A percentile compares a stretch with the other conserved stretches of the same genome.
These are phyloP conservation scores for Triadica sebifera DNA, from an alignment of 345 rosid species.

Conservation along the genomic window DNA sequence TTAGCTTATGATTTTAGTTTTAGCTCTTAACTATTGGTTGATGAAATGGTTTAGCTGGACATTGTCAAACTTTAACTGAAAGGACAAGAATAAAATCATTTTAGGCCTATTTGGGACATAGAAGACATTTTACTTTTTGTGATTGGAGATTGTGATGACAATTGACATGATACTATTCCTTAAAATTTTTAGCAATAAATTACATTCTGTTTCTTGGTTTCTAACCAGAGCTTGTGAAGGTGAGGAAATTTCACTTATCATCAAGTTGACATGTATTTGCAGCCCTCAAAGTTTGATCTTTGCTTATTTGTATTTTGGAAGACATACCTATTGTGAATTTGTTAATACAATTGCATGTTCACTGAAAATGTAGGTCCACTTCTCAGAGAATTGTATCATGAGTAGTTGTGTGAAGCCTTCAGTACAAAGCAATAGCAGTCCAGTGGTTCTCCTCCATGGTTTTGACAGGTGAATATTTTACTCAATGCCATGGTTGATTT, in stretches of 20 bases:
- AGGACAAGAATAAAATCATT: too few species aligned
- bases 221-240: not conserved
- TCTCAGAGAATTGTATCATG: constrained; percentile 51
- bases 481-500: not conserved
- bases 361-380: constrained; percentile 47
- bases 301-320: not conserved
- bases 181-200: not conserved
- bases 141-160: not conserved
- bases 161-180: not conserved
- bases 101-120: too few species aligned
- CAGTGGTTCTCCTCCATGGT: constrained; percentile 85
- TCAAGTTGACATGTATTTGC: not conserved
- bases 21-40: too few species aligned
- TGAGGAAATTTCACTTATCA: not conserved
- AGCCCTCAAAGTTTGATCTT: not conserved
- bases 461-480: constrained; percentile 65
- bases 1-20: too few species aligned
- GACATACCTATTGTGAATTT: not conserved
- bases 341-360: not conserved
- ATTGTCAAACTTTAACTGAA: too few species aligned
- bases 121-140: too few species aligned
- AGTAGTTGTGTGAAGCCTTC: constrained; percentile 80
- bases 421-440: constrained; percentile 43
- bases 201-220: not conserved
- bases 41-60: too few species aligned